Conservation (phyloP, 768 basidiomycete genomes). For the Psilocybe subaeruginosa region DNA sequence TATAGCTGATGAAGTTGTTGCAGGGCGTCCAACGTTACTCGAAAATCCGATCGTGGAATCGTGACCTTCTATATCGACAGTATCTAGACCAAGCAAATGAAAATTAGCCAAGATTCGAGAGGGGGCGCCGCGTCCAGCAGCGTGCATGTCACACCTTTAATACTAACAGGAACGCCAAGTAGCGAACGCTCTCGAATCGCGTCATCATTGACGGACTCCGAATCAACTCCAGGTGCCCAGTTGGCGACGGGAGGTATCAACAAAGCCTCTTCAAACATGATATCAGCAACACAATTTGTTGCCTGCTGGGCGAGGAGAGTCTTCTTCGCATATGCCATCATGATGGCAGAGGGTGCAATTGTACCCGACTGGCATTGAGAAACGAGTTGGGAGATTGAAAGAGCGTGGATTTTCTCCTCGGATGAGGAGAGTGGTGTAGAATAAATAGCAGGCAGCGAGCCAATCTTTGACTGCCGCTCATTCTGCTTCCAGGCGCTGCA, state of each 20-base stretch:
- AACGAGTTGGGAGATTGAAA: slow-evolving; percentile 50
- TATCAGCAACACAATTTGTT: slow-evolving; percentile 72
- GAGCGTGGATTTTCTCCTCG: slow-evolving; percentile 52
- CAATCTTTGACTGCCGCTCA: slow-evolving; percentile 46
- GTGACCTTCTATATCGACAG: slow-evolving; percentile 53
- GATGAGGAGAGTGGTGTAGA: slow-evolving; percentile 42
- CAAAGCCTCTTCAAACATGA: slow-evolving; percentile 57
- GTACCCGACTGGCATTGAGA: slow-evolving; percentile 44
- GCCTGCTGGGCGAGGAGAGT: slow-evolving; percentile 53
- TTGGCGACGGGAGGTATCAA: slow-evolving; percentile 38
- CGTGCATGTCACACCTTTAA: slow-evolving; percentile 52
- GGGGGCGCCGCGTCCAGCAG: not conserved
- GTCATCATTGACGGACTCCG: slow-evolving; percentile 36
- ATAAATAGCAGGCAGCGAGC: slow-evolving; percentile 40
- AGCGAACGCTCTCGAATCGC: slow-evolving; percentile 46
- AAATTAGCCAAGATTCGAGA: slow-evolving; percentile 4
- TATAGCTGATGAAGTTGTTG: slow-evolving; percentile 50
- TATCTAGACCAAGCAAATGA: slow-evolving; percentile 31
- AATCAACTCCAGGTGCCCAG: slow-evolving; percentile 41
- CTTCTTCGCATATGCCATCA: slow-evolving; percentile 58
- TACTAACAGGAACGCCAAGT: slow-evolving; percentile 68
- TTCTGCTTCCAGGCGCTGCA: slow-evolving; percentile 46
- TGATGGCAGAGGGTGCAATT: slow-evolving; percentile 43
- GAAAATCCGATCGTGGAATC: slow-evolving; percentile 69
- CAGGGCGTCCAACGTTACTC: slow-evolving; percentile 46